Evolutionary conservation across 2,329 filamentous ascomycete genomes (phyloP).

Genomic region (Pseudogymnoascus sp.): DNA sequence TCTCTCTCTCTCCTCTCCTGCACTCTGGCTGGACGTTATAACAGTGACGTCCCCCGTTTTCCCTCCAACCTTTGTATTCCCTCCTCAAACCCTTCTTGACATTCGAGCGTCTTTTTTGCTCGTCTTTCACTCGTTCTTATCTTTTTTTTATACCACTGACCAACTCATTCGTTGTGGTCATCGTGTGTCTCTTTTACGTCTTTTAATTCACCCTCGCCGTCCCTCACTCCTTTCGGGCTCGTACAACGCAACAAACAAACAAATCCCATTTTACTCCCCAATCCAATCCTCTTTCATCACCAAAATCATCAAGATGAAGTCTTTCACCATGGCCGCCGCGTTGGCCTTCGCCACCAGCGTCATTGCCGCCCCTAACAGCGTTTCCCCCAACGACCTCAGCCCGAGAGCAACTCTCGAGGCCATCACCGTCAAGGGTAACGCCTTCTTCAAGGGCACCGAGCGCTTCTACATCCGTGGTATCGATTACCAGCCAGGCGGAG

Average conservation of each 20-base stretch:
- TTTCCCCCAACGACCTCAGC: background rate
- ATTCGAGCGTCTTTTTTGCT: conserved; percentile 5
- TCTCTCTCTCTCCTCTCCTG: background rate
- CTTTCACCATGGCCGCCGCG: background rate
- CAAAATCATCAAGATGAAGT: conserved; percentile 3
- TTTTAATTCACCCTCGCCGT: conserved; percentile 6
- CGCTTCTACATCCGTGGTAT: conserved; percentile 84
- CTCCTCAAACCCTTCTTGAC: background rate
- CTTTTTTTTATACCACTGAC: background rate
- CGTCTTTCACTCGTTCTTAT: conserved; percentile 5
- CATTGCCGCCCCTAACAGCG: background rate
- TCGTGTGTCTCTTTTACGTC: conserved; percentile 1
- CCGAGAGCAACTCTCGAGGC: background rate
- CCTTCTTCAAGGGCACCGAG: conserved; percentile 1
- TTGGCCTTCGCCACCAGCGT: background rate
- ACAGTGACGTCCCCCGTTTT: conserved; percentile 1
- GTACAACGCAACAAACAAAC: background rate
- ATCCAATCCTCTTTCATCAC: background rate
- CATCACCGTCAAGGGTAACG: conserved; percentile 1
- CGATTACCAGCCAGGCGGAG: conserved; percentile 77
- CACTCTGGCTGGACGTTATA: background rate
- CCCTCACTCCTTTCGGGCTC: conserved; percentile 4
- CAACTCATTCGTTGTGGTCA: conserved; percentile 6
- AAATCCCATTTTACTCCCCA: background rate
- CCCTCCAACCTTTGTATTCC: background rate